These are phyloP conservation scores for Teunomyces atbi DNA, from an alignment of 805 yeast species.

Conservation along the genomic window DNA sequence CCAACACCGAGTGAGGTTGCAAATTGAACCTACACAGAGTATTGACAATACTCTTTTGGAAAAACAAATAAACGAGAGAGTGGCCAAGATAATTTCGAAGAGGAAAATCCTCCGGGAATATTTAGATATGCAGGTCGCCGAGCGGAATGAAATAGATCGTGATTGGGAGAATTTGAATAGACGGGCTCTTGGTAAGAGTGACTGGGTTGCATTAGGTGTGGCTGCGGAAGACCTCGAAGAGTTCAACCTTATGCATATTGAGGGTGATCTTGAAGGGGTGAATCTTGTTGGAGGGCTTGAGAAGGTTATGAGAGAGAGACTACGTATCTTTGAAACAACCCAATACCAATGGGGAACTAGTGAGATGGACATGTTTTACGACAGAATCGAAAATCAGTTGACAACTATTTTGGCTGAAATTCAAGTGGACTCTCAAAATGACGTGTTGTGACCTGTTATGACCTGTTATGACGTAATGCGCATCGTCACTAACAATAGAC, in stretches of 20 bases:
- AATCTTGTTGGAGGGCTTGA: slow-evolving; percentile 30
- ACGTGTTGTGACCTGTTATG: not conserved
- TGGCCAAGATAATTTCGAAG: slow-evolving; percentile 35
- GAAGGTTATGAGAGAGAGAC: slow-evolving; percentile 19
- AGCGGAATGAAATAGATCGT: slow-evolving; percentile 20
- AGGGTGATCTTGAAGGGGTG: slow-evolving; percentile 20
- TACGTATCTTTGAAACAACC: slow-evolving; percentile 15
- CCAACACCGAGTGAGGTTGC: slow-evolving; percentile 40
- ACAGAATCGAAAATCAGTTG: slow-evolving; percentile 11
- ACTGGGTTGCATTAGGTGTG: slow-evolving; percentile 37
- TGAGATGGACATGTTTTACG: slow-evolving; percentile 32
- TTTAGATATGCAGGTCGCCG: slow-evolving; percentile 23
- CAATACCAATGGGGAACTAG: slow-evolving; percentile 19
- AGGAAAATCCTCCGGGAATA: slow-evolving; percentile 38
- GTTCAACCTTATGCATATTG: slow-evolving; percentile 30
- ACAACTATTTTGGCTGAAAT: not conserved
- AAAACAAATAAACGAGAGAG: slow-evolving; percentile 40
- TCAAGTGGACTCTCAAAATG: not conserved
- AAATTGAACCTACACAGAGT: slow-evolving; percentile 29
- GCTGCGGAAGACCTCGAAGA: slow-evolving; percentile 43
- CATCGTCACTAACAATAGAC: not conserved
- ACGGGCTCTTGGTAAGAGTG: slow-evolving; percentile 22
- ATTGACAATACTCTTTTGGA: slow-evolving; percentile 34
- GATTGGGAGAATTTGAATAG: slow-evolving; percentile 48
- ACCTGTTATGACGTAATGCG: not conserved